These are phyloP conservation scores for Capsicum baccatum DNA, from an alignment of 257 asterid species.

Conservation along the genomic window DNA sequence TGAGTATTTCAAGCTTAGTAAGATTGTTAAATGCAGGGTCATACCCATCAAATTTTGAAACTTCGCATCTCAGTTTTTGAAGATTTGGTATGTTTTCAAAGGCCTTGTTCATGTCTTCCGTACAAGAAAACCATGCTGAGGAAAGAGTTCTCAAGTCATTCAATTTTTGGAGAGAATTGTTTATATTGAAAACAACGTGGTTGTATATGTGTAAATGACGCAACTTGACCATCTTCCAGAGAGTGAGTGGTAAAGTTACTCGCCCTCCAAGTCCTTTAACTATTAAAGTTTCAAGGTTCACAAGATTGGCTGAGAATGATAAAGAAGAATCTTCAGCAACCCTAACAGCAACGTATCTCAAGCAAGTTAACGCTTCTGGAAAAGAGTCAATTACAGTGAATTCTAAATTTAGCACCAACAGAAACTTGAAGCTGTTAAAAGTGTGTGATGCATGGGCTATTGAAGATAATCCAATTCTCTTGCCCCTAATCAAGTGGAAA, in stretches of 20 bases:
- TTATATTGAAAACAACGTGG: not conserved
- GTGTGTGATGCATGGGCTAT: not conserved
- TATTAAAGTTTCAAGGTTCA: slow-evolving; percentile 27
- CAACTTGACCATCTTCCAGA: slow-evolving; percentile 9
- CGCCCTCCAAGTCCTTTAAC: not conserved
- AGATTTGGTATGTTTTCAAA: not conserved
- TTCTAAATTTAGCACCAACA: slow-evolving; percentile 18
- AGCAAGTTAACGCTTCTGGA: not conserved
- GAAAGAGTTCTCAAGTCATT: not conserved
- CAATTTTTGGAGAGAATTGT: not conserved
- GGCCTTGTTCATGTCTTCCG: not conserved
- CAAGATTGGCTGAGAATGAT: not conserved
- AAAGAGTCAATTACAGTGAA: slow-evolving; percentile 7
- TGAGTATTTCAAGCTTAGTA: not conserved
- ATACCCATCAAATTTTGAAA: rapidly evolving
- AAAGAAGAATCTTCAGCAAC: not conserved
- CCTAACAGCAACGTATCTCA: slow-evolving; percentile 25
- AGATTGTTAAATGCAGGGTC: not conserved
- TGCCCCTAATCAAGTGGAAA: not conserved
- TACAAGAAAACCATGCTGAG: not conserved
- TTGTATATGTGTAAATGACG: not conserved
- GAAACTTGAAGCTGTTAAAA: slow-evolving; percentile 9
- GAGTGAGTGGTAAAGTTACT: not conserved
- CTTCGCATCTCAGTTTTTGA: not conserved
- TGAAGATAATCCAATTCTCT: not conserved